Percentiles rank a stretch among this genome's conserved stretches.
phyloP scores from a whole-genome alignment of 2,329 filamentous ascomycete species.

The Trichophyton benhamiae region DNA sequence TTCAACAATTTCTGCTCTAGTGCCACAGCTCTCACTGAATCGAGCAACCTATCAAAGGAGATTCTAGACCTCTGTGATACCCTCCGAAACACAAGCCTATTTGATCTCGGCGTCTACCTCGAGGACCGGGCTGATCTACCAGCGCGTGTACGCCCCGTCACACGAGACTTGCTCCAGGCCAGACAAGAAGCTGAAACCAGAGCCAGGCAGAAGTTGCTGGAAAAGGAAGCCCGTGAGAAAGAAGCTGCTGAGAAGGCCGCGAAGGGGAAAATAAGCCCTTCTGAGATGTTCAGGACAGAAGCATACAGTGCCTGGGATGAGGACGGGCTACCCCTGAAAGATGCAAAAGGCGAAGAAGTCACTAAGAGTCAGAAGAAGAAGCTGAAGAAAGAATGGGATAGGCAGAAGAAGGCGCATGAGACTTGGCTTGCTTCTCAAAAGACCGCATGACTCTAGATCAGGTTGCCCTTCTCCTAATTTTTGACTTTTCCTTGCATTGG shows the following conservation, averaged over 20 bases:
- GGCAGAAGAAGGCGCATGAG: slow-evolving; percentile 74
- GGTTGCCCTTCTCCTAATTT: neutral
- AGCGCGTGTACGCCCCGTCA: slow-evolving; percentile 60
- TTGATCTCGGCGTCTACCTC: slow-evolving; percentile 72
- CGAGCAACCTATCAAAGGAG: slow-evolving; percentile 52
- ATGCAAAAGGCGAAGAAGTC: slow-evolving; percentile 65
- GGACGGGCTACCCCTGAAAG: slow-evolving; percentile 65
- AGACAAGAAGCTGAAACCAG: slow-evolving; percentile 38
- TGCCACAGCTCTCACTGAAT: slow-evolving; percentile 26
- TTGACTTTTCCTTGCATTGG: neutral
- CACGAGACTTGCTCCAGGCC: slow-evolving; percentile 43
- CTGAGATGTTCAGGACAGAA: slow-evolving; percentile 45
- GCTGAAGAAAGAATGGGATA: slow-evolving; percentile 78
- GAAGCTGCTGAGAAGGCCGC: slow-evolving; percentile 41
- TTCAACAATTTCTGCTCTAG: slow-evolving; percentile 30
- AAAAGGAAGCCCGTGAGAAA: slow-evolving; percentile 47
- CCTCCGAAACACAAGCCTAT: slow-evolving; percentile 69
- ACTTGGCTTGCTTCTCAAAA: slow-evolving; percentile 35
- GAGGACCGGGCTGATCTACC: slow-evolving; percentile 62
- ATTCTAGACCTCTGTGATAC: slow-evolving; percentile 66
- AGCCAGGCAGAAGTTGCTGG: slow-evolving; percentile 39
- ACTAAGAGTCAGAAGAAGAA: slow-evolving; percentile 71
- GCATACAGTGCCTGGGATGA: slow-evolving; percentile 71
- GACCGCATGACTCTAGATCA: neutral
- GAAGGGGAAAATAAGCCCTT: slow-evolving; percentile 45